Percentiles rank a stretch among this genome's conserved stretches.
Conservation (phyloP, 2,329 filamentous ascomycete species). For the Nigrospora osmanthi region DNA sequence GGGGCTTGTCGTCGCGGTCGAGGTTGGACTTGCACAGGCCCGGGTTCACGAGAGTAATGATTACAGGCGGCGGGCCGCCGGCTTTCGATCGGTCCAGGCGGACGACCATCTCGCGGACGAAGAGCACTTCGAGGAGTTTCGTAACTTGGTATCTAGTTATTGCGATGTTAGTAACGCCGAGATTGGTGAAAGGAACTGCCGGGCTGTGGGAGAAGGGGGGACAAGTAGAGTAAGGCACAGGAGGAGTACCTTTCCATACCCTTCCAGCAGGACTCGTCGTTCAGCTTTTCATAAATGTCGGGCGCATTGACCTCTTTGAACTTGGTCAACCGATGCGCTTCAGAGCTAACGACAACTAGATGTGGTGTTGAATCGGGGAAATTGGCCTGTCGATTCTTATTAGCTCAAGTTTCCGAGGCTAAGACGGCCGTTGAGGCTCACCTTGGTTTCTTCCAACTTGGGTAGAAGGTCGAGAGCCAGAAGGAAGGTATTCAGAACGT, state of each 20-base stretch:
- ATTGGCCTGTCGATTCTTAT: neutral
- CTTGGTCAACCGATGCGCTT: conserved; percentile 14
- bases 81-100: conserved; percentile 8
- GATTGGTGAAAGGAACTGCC: neutral
- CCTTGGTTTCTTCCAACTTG: conserved; percentile 34
- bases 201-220: too few relatives aligned
- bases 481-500: conserved; percentile 44
- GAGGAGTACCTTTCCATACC: neutral
- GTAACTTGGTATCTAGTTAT: conserved; percentile 16
- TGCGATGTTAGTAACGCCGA: too few relatives aligned
- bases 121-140: conserved; percentile 22
- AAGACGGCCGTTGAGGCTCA: too few relatives aligned
- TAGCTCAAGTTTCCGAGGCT: too few relatives aligned
- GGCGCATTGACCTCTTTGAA: conserved; percentile 18
- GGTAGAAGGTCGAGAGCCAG: conserved; percentile 41
- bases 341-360: conserved; percentile 19
- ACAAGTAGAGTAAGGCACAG: too few relatives aligned
- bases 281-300: conserved; percentile 19
- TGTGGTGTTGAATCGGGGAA: conserved; percentile 12
- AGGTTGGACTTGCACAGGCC: conserved; percentile 43
- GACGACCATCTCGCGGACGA: conserved; percentile 8
- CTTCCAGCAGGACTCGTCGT: conserved; percentile 1
- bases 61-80: conserved; percentile 22
- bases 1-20: conserved; percentile 22
- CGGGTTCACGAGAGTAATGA: conserved; percentile 43